phyloP scores from a whole-genome alignment of 2,329 filamentous ascomycete genomes.

The Fusarium sp. region DNA sequence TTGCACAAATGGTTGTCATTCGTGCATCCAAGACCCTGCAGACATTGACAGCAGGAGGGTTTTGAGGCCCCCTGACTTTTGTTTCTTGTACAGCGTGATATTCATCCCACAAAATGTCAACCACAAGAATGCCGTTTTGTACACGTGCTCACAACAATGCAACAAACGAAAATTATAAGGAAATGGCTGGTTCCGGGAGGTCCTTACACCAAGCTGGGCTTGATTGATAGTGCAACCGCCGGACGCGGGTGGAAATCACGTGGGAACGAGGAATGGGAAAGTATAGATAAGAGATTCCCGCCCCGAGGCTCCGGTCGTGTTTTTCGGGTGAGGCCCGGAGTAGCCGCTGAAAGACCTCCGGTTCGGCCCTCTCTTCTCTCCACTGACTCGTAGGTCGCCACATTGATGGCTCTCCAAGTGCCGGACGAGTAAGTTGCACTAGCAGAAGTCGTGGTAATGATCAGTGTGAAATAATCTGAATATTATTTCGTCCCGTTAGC shows the following conservation, averaged over 20 bases:
- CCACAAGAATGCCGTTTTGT: conserved; percentile 1
- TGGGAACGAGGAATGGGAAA: conserved; percentile 13
- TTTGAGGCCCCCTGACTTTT: conserved; percentile 31
- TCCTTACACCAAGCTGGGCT: neutral
- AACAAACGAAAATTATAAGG: conserved; percentile 8
- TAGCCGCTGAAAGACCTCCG: conserved; percentile 32
- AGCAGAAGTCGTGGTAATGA: neutral
- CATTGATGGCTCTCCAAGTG: conserved; percentile 7
- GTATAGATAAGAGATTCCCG: conserved; percentile 32
- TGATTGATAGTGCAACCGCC: conserved; percentile 21
- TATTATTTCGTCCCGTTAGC: neutral
- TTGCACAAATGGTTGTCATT: conserved; percentile 24
- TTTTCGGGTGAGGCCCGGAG: conserved; percentile 33
- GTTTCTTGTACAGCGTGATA: conserved; percentile 21
- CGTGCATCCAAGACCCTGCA: conserved; percentile 31
- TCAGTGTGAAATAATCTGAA: neutral
- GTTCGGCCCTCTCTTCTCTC: conserved; percentile 24
- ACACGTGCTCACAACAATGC: conserved; percentile 24
- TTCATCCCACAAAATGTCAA: conserved; percentile 1
- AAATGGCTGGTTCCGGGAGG: conserved; percentile 17
- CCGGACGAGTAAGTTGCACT: conserved; percentile 1
- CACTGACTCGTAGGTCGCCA: conserved; percentile 29
- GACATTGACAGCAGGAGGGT: conserved; percentile 25
- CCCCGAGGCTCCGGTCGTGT: conserved; percentile 23
- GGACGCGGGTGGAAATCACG: conserved; percentile 21